A percentile compares a stretch with the other conserved stretches of the same genome.
These are phyloP conservation scores for Arabidopsis arenosa DNA, from an alignment of 345 rosid genomes.

Conservation along the genomic window DNA sequence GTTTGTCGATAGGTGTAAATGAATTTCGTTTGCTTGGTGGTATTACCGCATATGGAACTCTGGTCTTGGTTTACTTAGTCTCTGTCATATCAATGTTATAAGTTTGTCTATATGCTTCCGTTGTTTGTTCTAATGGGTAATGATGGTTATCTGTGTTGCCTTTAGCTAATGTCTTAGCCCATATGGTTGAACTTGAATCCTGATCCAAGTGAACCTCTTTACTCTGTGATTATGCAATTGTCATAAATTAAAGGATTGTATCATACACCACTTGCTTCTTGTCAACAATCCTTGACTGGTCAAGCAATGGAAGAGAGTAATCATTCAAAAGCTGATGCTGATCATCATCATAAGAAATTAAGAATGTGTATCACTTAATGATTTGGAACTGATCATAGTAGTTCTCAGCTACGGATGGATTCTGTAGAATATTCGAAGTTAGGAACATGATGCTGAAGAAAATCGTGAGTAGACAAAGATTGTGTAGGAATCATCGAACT, in stretches of 20 bases:
- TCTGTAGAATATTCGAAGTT: constrained; percentile 59
- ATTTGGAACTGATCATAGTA: background rate
- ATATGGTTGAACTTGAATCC: constrained; percentile 5
- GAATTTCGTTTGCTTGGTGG: background rate
- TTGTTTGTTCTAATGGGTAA: background rate
- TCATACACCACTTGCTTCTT: too few relatives aligned
- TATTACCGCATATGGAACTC: background rate
- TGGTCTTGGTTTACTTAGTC: background rate
- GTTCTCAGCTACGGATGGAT: constrained; percentile 65
- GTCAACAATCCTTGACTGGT: too few relatives aligned
- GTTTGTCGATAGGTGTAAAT: background rate
- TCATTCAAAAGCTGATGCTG: background rate
- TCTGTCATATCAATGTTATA: background rate
- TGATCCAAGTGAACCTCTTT: background rate
- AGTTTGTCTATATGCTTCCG: background rate
- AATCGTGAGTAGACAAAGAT: constrained; percentile 47
- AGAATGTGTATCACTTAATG: constrained; percentile 34
- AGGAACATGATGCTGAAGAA: constrained; percentile 54
- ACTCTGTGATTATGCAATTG: background rate
- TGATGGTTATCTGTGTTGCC: background rate
- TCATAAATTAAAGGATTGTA: too few relatives aligned
- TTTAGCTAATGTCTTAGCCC: background rate
- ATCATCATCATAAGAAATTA: background rate
- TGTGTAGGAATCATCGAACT: background rate
- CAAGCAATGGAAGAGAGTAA: too few relatives aligned